Percentiles rank a stretch among this genome's conserved stretches.
These are phyloP conservation scores for Eimeria sp. DNA, from an alignment of 169 alveolate genomes.

Conservation along the genomic window DNA sequence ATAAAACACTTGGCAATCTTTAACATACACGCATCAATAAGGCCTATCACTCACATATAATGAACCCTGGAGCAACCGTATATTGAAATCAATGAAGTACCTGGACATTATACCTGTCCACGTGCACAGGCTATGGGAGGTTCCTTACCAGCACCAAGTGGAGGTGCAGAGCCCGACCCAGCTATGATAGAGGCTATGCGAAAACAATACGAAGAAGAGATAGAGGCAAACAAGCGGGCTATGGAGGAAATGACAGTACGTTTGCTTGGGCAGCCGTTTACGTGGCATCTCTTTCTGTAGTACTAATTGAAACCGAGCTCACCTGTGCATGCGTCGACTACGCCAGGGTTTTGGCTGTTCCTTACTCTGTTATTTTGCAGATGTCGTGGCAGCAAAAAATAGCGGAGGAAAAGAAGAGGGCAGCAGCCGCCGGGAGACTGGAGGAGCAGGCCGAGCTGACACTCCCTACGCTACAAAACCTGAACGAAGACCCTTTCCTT, in stretches of 20 bases:
- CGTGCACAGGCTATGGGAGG: slow-evolving; percentile 79
- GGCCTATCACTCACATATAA: neutral
- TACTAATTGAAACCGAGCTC: neutral
- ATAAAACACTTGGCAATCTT: neutral
- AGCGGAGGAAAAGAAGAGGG: slow-evolving; percentile 86
- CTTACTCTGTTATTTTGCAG: neutral
- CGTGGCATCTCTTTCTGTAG: neutral
- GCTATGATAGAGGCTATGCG: slow-evolving; percentile 74
- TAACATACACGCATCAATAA: neutral
- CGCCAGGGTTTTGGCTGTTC: neutral
- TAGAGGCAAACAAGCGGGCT: slow-evolving; percentile 84
- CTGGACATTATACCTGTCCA: neutral
- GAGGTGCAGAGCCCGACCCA: slow-evolving; percentile 84
- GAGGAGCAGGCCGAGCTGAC: slow-evolving; percentile 83
- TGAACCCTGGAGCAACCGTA: neutral
- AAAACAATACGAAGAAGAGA: slow-evolving; percentile 84
- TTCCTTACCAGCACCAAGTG: slow-evolving; percentile 80
- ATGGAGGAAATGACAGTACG: slow-evolving; percentile 85
- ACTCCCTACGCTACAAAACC: slow-evolving; percentile 88
- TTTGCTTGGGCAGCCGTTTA: neutral
- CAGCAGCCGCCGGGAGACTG: slow-evolving; percentile 72
- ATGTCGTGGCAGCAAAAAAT: slow-evolving; percentile 83
- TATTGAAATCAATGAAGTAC: neutral
- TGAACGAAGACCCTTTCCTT: slow-evolving; percentile 95
- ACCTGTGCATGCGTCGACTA: neutral